Percentiles rank a stretch among this genome's conserved stretches.
Evolutionary conservation across 108 stramenopile genomes (phyloP).

Genomic region (Pseudonitzschia multistriata): DNA sequence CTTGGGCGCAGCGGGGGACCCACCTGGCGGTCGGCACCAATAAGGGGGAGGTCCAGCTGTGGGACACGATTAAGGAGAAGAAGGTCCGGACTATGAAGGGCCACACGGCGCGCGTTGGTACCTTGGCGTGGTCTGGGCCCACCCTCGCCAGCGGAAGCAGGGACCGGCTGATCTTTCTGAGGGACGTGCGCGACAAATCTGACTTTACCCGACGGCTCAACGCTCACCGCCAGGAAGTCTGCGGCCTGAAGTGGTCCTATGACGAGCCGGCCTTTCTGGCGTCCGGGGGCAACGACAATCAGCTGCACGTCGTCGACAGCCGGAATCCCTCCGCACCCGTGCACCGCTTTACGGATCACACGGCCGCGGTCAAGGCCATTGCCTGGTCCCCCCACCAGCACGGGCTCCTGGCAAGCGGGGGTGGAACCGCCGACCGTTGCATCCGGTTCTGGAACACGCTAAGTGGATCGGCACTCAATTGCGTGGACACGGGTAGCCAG

Average conservation of each 20-base stretch:
- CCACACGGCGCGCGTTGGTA: slow-evolving; percentile 91
- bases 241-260: slow-evolving; percentile 95
- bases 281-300: slow-evolving; percentile 98
- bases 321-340: slow-evolving; percentile 64
- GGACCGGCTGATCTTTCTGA: slow-evolving; percentile 86
- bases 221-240: slow-evolving; percentile 96
- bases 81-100: slow-evolving; percentile 79
- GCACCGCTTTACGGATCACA: slow-evolving; percentile 87
- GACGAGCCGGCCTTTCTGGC: slow-evolving; percentile 89
- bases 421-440: slow-evolving; percentile 97
- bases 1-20: slow-evolving; percentile 90
- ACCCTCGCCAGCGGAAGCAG: slow-evolving; percentile 91
- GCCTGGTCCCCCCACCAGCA: slow-evolving; percentile 98
- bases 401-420: slow-evolving; percentile 95
- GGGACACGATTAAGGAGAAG: slow-evolving; percentile 88
- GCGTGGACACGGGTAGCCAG: slow-evolving; percentile 96
- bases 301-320: slow-evolving; percentile 92
- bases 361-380: slow-evolving; percentile 99
- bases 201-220: slow-evolving; percentile 60
- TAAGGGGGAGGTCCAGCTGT: slow-evolving; percentile 88
- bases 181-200: slow-evolving; percentile 83
- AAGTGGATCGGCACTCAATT: slow-evolving; percentile 76
- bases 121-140: slow-evolving; percentile 87
- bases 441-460: slow-evolving; percentile 98
- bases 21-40: slow-evolving; percentile 87